phyloP scores from a whole-genome alignment of 2,329 filamentous ascomycete genomes.

The Neodidymelliopsis sp. region DNA sequence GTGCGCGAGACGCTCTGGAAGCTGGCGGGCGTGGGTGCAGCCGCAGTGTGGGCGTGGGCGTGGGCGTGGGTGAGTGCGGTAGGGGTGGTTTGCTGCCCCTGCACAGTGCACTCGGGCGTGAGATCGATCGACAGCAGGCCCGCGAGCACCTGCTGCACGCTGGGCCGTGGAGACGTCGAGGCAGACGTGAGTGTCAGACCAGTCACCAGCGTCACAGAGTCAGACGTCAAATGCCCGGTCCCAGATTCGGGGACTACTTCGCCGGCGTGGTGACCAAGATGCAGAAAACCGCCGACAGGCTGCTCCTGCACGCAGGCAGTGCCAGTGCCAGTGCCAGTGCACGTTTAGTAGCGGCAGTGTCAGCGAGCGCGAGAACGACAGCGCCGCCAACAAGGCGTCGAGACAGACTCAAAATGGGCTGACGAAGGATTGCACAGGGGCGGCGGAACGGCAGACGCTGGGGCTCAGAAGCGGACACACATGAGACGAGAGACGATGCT shows the following conservation, averaged over 20 bases:
- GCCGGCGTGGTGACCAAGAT: slow-evolving; percentile 1
- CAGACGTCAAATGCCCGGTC: slow-evolving; percentile 13
- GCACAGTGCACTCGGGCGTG: slow-evolving; percentile 25
- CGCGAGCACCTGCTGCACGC: slow-evolving; percentile 32
- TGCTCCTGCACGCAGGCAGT: not conserved
- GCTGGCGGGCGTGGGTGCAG: too few species aligned
- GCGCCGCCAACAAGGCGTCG: slow-evolving; percentile 22
- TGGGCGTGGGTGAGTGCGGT: slow-evolving; percentile 17
- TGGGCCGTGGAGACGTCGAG: slow-evolving; percentile 25
- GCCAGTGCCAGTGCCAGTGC: not conserved
- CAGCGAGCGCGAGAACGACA: slow-evolving; percentile 11
- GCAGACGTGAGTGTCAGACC: slow-evolving; percentile 17
- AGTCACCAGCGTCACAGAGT: slow-evolving; percentile 19
- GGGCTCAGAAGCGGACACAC: slow-evolving; percentile 30
- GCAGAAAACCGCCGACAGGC: slow-evolving; percentile 16
- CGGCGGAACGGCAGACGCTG: slow-evolving; percentile 29
- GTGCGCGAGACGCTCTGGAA: slow-evolving; percentile 15
- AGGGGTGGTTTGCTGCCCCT: slow-evolving; percentile 28
- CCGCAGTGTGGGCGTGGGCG: too few species aligned
- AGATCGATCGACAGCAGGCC: slow-evolving; percentile 41
- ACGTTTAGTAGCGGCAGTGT: too few species aligned
- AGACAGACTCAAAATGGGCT: slow-evolving; percentile 34
- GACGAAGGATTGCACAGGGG: slow-evolving; percentile 34
- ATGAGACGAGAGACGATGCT: slow-evolving; percentile 41
- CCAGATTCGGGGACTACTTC: slow-evolving; percentile 12